Evolutionary conservation across 495 filamentous ascomycete species (phyloP).

Genomic region (Parathielavia hyrcaniae): DNA sequence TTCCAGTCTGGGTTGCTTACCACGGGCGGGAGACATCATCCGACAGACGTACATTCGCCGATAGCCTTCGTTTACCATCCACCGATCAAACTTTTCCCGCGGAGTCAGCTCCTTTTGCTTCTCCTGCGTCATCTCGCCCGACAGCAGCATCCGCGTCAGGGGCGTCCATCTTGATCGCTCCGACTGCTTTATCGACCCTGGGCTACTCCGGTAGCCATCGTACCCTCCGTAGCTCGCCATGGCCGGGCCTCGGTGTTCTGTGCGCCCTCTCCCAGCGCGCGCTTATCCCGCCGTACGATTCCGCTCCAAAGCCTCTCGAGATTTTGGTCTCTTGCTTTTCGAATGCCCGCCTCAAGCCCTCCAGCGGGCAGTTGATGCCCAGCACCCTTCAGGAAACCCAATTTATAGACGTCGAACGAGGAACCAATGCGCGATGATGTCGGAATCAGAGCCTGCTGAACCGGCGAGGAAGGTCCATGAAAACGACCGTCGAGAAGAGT

Average conservation of each 20-base stretch:
- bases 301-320: conserved; percentile 15
- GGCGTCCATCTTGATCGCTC: conserved; percentile 65
- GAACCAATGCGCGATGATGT: conserved; percentile 6
- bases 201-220: conserved; percentile 23
- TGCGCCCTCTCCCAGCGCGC: conserved; percentile 13
- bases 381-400: conserved; percentile 11
- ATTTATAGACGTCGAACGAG: conserved; percentile 18
- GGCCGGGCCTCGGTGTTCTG: conserved; percentile 15
- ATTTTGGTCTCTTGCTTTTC: conserved; percentile 12
- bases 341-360: conserved; percentile 14
- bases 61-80: conserved; percentile 77
- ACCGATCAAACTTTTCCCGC: conserved; percentile 48
- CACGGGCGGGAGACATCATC: neutral
- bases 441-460: conserved; percentile 57
- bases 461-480: conserved; percentile 31
- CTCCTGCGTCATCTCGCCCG: conserved; percentile 62
- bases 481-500: conserved; percentile 31
- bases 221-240: conserved; percentile 43
- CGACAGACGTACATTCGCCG: conserved; percentile 56
- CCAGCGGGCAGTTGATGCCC: conserved; percentile 20
- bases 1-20: conserved; percentile 20
- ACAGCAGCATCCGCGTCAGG: conserved; percentile 60
- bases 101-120: conserved; percentile 53
- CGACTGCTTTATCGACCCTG: conserved; percentile 39
- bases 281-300: conserved; percentile 10